Evolutionary conservation across 1,284 basidiomycete genomes (phyloP), one percentile per base, ranked within the genome.

Genomic region (Heterobasidion annosum): DNA sequence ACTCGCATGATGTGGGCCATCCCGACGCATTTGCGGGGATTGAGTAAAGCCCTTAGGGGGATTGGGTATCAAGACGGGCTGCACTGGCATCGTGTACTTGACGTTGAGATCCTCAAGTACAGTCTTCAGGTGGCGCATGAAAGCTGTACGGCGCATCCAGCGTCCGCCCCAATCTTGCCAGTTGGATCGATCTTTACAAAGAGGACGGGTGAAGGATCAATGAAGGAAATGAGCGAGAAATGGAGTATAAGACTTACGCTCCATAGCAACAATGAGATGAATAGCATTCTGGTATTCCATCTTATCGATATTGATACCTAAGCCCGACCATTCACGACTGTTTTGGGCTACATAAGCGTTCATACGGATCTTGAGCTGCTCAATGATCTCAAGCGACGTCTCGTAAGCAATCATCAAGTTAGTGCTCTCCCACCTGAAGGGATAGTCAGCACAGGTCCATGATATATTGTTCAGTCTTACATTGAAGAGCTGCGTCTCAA

Each of bases 131-230:
- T 85, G 68, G 52, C 83, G 77, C 84, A 90, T 88, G 66, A 89
- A 86, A 33, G 68, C 72, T 10, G 78, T 89, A 57, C 85, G 81
- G 47, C 85, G 79, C 9, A 70, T 72, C 85, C 84, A 91, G 54
- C 89, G 76, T 12, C 80, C 87, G 52, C 86, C 88, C 89, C 90
- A 92, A 61, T 91, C 88, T 66, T 92, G 90, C 89, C 89, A 92
- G 65, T 91, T 91, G 43, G 83, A 76, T 54, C 84, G 82, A 67
- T 88, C 84, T 85, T 57, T 15, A 46, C 19, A n/a, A 32, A 42
- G 46, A 59, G 34, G 33, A 34, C 13, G 48, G 32, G 25, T 51
- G 46, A 34, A 54, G 48, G n/a, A n/a, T 8, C 32, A 34, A 16
- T 35, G 1, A 16, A 16, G 9, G 45, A 25, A 42, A 9, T n/a